A percentile compares a stretch with the other conserved stretches of the same genome.
Evolutionary conservation across 306 rosid genomes (phyloP).

Genomic region (Lablab purpureus): DNA sequence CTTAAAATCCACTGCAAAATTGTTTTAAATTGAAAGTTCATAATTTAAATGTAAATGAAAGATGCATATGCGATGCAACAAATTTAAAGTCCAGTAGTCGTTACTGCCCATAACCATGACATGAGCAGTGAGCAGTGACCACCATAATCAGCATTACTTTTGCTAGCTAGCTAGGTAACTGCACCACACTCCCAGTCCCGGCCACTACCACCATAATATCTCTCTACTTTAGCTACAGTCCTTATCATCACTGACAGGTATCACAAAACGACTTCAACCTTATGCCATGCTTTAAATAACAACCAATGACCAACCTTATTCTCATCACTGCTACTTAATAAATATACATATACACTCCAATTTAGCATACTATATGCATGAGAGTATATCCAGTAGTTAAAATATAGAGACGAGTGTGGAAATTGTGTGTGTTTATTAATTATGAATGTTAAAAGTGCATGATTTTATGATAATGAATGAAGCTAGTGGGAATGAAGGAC

Average conservation of each 20-base stretch:
- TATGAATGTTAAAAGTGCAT: slow-evolving; percentile 8
- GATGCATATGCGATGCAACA: not conserved
- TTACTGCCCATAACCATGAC: not conserved
- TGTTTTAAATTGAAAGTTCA: not conserved
- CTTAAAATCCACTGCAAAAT: not conserved
- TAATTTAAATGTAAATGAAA: not conserved
- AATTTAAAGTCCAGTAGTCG: not conserved
- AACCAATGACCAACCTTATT: not conserved
- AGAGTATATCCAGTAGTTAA: slow-evolving; percentile 6
- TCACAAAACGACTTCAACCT: not conserved
- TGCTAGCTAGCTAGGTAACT: not conserved
- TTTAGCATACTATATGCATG: not conserved
- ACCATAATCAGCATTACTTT: not conserved
- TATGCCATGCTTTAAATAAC: not conserved
- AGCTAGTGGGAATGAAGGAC: slow-evolving; percentile 44
- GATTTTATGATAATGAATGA: slow-evolving; percentile 29
- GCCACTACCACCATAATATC: not conserved
- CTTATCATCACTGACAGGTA: not conserved
- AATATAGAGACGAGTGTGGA: not conserved
- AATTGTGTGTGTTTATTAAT: not conserved
- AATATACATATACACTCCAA: no score
- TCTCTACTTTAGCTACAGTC: not conserved
- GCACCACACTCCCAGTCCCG: slow-evolving; percentile 1
- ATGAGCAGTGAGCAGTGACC: not conserved
- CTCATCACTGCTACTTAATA: not conserved